These are phyloP conservation scores for Thermothielavioides terrestris DNA, from an alignment of 495 filamentous ascomycete species.

Conservation along the genomic window DNA sequence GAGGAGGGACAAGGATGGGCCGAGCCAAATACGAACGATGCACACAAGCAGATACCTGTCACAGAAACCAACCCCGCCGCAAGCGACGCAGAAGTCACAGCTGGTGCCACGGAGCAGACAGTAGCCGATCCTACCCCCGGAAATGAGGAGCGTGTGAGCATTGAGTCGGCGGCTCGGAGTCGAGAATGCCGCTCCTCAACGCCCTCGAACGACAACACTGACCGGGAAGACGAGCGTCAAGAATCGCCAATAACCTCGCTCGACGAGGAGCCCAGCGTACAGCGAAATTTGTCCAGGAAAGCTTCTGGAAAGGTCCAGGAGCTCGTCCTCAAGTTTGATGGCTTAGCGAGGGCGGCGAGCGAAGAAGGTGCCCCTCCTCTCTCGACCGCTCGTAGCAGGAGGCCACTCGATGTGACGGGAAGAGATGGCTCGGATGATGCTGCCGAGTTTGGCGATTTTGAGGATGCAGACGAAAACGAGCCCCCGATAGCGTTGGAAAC, in stretches of 20 bases:
- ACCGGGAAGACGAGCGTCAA: constrained; percentile 28
- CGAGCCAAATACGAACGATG: background rate
- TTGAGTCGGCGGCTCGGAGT: constrained; percentile 11
- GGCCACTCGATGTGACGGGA: constrained; percentile 1
- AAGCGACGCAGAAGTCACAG: background rate
- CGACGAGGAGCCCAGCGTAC: constrained; percentile 38
- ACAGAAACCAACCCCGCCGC: background rate
- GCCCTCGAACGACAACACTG: constrained; percentile 34
- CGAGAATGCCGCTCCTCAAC: constrained; percentile 31
- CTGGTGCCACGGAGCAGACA: background rate
- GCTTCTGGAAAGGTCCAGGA: constrained; percentile 37
- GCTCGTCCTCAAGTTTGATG: constrained; percentile 42
- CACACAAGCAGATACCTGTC: background rate
- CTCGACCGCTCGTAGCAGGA: constrained; percentile 13
- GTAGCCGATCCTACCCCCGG: background rate
- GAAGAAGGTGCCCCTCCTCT: constrained; percentile 20
- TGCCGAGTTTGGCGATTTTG: constrained; percentile 47
- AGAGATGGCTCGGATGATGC: constrained; percentile 21
- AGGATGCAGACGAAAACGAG: constrained; percentile 35
- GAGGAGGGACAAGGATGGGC: constrained; percentile 5
- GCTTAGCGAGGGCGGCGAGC: constrained; percentile 29
- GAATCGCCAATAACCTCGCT: constrained; percentile 48
- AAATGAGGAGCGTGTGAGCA: constrained; percentile 3
- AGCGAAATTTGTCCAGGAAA: constrained; percentile 20
- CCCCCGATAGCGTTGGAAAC: background rate